A percentile compares a stretch with the other conserved stretches of the same genome.
phyloP scores from a whole-genome alignment of 805 yeast species.

The Myxozyma melibiosi region DNA sequence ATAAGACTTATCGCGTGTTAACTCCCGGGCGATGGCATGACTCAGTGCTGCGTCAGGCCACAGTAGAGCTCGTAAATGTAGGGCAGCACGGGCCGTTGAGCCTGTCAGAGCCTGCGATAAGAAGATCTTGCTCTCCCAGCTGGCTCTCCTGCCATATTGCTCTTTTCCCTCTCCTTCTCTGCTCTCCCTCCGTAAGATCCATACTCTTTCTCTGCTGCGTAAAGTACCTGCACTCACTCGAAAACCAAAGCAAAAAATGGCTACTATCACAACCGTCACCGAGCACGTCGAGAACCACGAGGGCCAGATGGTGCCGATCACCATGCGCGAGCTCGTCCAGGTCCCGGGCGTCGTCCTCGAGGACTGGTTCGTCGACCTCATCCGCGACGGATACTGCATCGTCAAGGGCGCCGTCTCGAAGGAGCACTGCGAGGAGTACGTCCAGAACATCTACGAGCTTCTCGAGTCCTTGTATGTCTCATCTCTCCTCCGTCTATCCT shows the following conservation, averaged over 20 bases:
- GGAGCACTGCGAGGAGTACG: conserved; percentile 24
- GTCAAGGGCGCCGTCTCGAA: conserved; percentile 22
- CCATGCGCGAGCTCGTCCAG: conserved; percentile 13
- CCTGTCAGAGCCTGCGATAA: too few species aligned
- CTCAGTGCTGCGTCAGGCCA: too few species aligned
- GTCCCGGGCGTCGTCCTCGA: conserved; percentile 17
- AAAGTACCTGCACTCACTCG: too few species aligned
- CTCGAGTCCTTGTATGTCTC: conserved; percentile 15
- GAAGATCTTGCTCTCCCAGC: too few species aligned
- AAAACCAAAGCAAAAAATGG: background rate
- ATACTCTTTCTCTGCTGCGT: too few species aligned
- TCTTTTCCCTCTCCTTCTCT: too few species aligned
- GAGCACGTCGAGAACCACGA: conserved; percentile 3
- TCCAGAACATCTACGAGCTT: conserved; percentile 9
- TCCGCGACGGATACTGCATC: conserved; percentile 26
- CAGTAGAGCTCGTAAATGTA: too few species aligned
- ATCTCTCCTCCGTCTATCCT: background rate
- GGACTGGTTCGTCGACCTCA: conserved; percentile 23
- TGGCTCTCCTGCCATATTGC: too few species aligned
- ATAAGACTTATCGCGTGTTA: too few species aligned
- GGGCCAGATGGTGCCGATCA: conserved; percentile 10
- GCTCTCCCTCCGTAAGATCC: too few species aligned
- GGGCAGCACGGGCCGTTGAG: too few species aligned
- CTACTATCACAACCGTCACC: conserved; percentile 1
- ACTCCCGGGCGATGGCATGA: too few species aligned